phyloP scores from a whole-genome alignment of 805 yeast species.

The Teunomyces pallodes region DNA sequence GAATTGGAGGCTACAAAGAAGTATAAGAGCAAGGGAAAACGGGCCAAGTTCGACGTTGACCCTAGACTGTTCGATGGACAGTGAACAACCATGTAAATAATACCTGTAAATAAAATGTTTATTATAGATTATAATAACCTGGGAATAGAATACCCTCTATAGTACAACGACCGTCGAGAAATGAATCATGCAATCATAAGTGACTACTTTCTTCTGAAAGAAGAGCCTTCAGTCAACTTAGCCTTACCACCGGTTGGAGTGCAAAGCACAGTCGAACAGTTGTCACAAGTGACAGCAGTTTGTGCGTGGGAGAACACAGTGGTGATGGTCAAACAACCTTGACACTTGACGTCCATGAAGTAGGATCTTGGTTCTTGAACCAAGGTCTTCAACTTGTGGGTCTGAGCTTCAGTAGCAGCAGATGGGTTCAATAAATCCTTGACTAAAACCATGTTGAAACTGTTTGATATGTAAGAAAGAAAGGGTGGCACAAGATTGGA shows the following conservation, averaged over 20 bases:
- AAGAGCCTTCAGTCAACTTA: conserved; percentile 41
- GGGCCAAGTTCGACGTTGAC: conserved; percentile 23
- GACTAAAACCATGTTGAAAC: conserved; percentile 35
- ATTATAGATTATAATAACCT: conserved; percentile 3
- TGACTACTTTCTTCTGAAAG: conserved; percentile 39
- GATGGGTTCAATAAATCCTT: conserved; percentile 43
- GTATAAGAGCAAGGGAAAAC: conserved; percentile 32
- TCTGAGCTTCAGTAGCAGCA: conserved; percentile 36
- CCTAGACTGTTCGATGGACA: conserved; percentile 9
- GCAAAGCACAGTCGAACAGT: conserved; percentile 39
- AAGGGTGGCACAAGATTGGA: background rate
- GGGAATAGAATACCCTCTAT: conserved; percentile 3
- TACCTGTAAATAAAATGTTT: conserved; percentile 1
- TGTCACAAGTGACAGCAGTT: conserved; percentile 42
- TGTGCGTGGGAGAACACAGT: conserved; percentile 43
- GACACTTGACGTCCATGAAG: conserved; percentile 44
- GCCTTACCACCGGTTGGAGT: conserved; percentile 45
- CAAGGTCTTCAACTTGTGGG: conserved; percentile 39
- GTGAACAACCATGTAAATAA: conserved; percentile 3
- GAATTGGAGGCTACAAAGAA: conserved; percentile 30
- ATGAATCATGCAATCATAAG: conserved; percentile 4
- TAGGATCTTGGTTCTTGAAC: conserved; percentile 42
- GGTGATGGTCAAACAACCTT: conserved; percentile 41
- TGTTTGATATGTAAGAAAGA: background rate
- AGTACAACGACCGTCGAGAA: conserved; percentile 3